Conservation (phyloP, 108 stramenopile genomes). For the Hondaea fermentalgiana region DNA sequence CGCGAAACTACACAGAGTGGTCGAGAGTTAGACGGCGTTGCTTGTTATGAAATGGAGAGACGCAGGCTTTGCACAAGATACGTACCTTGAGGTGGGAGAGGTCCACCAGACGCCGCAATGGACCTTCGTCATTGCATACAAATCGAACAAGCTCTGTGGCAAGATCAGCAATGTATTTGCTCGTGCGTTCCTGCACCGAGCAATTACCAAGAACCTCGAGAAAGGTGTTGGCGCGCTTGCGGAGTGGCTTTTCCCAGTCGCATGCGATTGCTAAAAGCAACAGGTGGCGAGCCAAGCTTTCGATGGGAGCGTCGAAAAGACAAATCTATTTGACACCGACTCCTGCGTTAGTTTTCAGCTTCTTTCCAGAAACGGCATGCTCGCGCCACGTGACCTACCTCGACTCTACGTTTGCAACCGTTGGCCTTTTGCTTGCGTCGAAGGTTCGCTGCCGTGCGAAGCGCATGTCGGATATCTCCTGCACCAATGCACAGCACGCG, state of each 20-base stretch:
- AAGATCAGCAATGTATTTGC: conserved; percentile 34
- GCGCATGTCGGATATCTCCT: conserved; percentile 40
- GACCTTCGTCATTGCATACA: background rate
- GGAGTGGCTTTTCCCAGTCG: conserved; percentile 54
- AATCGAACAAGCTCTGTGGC: conserved; percentile 30
- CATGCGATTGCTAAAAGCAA: conserved; percentile 39
- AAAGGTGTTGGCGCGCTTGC: conserved; percentile 47
- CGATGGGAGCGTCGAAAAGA: conserved; percentile 37
- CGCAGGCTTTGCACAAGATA: background rate
- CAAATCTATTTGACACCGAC: conserved; percentile 31
- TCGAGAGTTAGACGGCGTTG: no score
- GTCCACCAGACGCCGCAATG: conserved; percentile 29
- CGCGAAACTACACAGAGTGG: background rate
- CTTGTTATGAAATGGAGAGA: background rate
- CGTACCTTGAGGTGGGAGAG: conserved; percentile 31
- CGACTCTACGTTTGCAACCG: background rate
- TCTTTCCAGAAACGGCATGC: background rate
- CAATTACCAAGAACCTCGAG: conserved; percentile 62
- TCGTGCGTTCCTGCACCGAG: conserved; percentile 44
- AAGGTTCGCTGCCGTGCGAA: conserved; percentile 33
- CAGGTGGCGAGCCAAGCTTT: conserved; percentile 52
- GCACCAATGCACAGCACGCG: conserved; percentile 16
- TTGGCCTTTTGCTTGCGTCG: background rate
- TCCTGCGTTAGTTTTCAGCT: background rate
- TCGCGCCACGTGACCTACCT: background rate